phyloP scores from a whole-genome alignment of 2,329 filamentous ascomycete species.

The Aspergillus costaricaensis region DNA sequence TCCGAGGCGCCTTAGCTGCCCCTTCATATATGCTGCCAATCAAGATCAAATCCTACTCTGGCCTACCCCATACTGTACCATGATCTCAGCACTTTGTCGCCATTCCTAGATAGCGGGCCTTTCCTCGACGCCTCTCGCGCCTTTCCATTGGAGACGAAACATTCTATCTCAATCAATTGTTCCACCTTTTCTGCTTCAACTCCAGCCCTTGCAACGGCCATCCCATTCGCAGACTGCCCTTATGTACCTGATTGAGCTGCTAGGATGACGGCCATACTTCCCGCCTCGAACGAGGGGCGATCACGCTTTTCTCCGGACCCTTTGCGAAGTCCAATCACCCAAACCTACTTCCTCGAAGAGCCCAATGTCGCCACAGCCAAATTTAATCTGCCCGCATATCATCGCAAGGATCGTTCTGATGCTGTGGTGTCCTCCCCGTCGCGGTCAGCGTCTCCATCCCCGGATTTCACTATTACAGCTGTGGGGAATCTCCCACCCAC shows the following conservation, averaged over 20 bases:
- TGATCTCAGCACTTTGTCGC: conserved; percentile 4
- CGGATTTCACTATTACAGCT: conserved; percentile 34
- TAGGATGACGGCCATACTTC: conserved; percentile 41
- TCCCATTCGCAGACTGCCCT: background rate
- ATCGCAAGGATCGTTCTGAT: conserved; percentile 26
- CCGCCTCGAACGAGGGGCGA: conserved; percentile 33
- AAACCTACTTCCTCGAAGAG: conserved; percentile 36
- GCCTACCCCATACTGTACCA: background rate
- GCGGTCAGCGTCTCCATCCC: conserved; percentile 43
- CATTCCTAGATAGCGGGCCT: background rate
- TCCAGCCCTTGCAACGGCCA: background rate
- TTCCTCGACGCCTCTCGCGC: background rate
- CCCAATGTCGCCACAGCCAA: conserved; percentile 25
- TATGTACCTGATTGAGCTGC: conserved; percentile 6
- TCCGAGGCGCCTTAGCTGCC: background rate
- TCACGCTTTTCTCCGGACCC: conserved; percentile 36
- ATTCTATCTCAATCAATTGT: background rate
- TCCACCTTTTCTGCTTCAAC: background rate
- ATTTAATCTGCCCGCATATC: conserved; percentile 31
- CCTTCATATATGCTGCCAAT: conserved; percentile 1
- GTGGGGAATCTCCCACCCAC: conserved; percentile 37
- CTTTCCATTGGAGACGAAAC: background rate
- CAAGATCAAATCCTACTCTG: background rate
- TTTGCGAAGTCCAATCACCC: conserved; percentile 31
- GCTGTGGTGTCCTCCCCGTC: conserved; percentile 34